Base-by-base conservation (phyloP, 2,329 filamentous ascomycete genomes). In the Botrytis aclada region DNA sequence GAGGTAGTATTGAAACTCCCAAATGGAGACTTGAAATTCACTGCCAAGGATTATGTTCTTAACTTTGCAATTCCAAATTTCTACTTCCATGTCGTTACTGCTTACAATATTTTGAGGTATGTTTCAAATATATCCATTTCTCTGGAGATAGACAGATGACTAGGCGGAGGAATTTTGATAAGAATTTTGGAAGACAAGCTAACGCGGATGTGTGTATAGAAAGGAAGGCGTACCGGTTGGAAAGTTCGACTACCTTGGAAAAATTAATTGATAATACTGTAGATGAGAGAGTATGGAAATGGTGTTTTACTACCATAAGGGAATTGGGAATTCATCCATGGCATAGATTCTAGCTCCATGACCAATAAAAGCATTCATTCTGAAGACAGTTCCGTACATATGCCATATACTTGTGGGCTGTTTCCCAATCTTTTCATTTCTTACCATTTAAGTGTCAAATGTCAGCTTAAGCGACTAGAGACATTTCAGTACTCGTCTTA, bases 81-180 rank as follows among this genome's bases (percentile, higher is more conserved):
- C 76, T 90, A 85, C 82, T 93, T 92, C 81, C 90, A 92, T 79
- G 76, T 88, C 22, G 84, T 81, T 4, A 89, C 85, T 20, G 84
- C 87, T 16, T 92, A 92, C 82, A 83, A 81, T 34, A 88, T 92
- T 72, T 78, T 92, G 79, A 84, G 90, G 74, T 86, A 84, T 78
- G 65, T 69, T 32, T 56, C 4, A 34, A 29, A 29, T 41, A 37
- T 18, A 34, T 39, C 22, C 4, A 25, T 34, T 45, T 47, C 6
- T 12, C 16, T 22, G 10, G 6, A 25, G 9, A n/a, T 9, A 18
- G 14, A 41, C 6, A 61, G 62, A 65, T 37, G 45, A 62, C 37
- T 56, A 62, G 37, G 25, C 34, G 1, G 34, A 39, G 34, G 9
- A 8, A 10, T 22, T 29, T 20, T 7, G 14, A 34, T 4, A 22